These are phyloP conservation scores for Pholiota molesta DNA, from an alignment of 768 basidiomycete genomes.

Conservation along the genomic window DNA sequence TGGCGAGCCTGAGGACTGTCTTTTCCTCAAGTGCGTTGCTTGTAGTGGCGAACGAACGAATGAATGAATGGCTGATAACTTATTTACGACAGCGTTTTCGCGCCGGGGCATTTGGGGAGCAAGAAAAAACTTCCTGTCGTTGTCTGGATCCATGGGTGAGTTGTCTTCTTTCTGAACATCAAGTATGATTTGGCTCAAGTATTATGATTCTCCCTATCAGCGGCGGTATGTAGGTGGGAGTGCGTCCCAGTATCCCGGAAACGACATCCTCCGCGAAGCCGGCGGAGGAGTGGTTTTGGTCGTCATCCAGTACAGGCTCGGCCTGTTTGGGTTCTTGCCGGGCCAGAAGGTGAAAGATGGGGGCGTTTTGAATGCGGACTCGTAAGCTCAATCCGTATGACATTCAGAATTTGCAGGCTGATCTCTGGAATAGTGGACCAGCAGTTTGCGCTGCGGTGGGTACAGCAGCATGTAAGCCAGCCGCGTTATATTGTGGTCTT, in stretches of 20 bases:
- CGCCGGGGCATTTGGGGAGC: slow-evolving; percentile 33
- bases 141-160: slow-evolving; percentile 48
- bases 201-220: slow-evolving; percentile 12
- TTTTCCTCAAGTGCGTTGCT: slow-evolving; percentile 39
- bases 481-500: background rate
- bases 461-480: slow-evolving; percentile 38
- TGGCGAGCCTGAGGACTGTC: slow-evolving; percentile 36
- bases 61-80: no score
- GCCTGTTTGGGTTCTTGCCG: slow-evolving; percentile 47
- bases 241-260: slow-evolving; percentile 31
- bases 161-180: background rate
- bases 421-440: slow-evolving; percentile 38
- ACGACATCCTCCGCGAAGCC: slow-evolving; percentile 38
- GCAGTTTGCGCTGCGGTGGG: slow-evolving; percentile 45
- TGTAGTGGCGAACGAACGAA: no score
- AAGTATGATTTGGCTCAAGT: no score
- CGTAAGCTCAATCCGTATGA: slow-evolving; percentile 30
- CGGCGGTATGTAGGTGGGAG: slow-evolving; percentile 35
- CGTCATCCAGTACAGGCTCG: slow-evolving; percentile 44
- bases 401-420: background rate
- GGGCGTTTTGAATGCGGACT: slow-evolving; percentile 52
- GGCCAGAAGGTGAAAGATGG: slow-evolving; percentile 41
- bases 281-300: slow-evolving; percentile 38
- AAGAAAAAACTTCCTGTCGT: slow-evolving; percentile 37
- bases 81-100: slow-evolving; percentile 32